Evolutionary conservation across 805 yeast genomes (phyloP).

Genomic region (Saccharomycopsis olivae): DNA sequence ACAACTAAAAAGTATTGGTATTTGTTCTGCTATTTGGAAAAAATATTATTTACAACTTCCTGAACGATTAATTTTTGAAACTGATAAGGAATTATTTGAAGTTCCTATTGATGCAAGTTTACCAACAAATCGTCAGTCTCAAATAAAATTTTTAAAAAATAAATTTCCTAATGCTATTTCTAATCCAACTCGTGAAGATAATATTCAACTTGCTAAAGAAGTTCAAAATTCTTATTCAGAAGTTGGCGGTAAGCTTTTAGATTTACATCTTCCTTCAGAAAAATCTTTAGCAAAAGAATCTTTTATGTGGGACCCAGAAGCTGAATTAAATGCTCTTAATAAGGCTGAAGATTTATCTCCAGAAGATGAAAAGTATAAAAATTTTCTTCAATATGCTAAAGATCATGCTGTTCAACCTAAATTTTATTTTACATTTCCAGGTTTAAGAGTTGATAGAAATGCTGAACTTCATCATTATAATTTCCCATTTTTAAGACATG

Average conservation of each 20-base stretch:
- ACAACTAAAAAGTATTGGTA: conserved; percentile 22
- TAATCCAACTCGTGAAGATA: conserved; percentile 13
- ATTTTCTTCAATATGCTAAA: conserved; percentile 22
- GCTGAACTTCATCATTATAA: conserved; percentile 25
- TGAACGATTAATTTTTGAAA: conserved; percentile 23
- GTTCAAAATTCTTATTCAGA: conserved; percentile 9
- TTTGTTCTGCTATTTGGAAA: conserved; percentile 24
- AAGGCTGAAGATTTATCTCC: conserved; percentile 16
- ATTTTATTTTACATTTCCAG: conserved; percentile 24
- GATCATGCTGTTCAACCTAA: conserved; percentile 20
- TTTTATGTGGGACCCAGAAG: conserved; percentile 15
- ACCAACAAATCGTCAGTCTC: background rate
- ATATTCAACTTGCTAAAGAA: conserved; percentile 1
- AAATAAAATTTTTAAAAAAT: conserved; percentile 1
- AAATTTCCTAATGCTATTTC: background rate
- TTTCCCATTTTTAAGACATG: conserved; percentile 25
- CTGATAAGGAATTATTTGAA: conserved; percentile 22
- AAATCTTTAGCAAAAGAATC: conserved; percentile 6
- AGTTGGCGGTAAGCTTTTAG: conserved; percentile 8
- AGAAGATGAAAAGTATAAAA: conserved; percentile 21
- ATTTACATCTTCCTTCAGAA: conserved; percentile 11
- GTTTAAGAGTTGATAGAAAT: conserved; percentile 20
- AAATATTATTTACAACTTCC: conserved; percentile 23
- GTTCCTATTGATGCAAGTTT: conserved; percentile 21
- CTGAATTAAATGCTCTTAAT: conserved; percentile 5